phyloP scores from a whole-genome alignment of 2,329 filamentous ascomycete species.

The Lizonia empirigonia region DNA sequence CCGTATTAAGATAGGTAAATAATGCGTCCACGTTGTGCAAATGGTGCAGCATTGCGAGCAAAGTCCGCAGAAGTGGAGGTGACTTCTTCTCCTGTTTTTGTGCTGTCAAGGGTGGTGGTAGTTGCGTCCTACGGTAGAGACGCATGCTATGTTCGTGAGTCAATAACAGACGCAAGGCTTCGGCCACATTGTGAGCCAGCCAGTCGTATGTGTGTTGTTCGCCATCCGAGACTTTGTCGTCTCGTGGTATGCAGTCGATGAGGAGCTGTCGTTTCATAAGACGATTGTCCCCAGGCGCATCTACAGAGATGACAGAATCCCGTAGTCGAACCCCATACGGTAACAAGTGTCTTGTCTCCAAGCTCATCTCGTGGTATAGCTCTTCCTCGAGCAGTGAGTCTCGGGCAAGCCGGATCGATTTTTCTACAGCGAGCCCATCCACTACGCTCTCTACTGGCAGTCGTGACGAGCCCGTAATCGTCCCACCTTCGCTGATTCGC shows the following conservation, averaged over 20 bases:
- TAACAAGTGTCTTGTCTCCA: conserved; percentile 76
- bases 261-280: conserved; percentile 63
- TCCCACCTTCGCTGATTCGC: conserved; percentile 63
- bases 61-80: conserved; percentile 64
- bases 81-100: conserved; percentile 57
- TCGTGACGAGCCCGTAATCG: conserved; percentile 62
- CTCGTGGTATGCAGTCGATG: conserved; percentile 69
- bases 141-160: conserved; percentile 79
- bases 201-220: conserved; percentile 41
- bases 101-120: conserved; percentile 62
- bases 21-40: conserved; percentile 45
- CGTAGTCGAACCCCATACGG: conserved; percentile 72
- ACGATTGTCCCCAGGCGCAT: conserved; percentile 24
- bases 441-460: conserved; percentile 34
- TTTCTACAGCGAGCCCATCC: conserved; percentile 65
- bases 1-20: conserved; percentile 39
- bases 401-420: conserved; percentile 73
- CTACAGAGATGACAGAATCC: conserved; percentile 50
- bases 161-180: conserved; percentile 76
- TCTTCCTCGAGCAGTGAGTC: conserved; percentile 85
- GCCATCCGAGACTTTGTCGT: conserved; percentile 48
- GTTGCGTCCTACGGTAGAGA: conserved; percentile 69
- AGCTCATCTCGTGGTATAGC: conserved; percentile 84
- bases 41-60: conserved; percentile 62
- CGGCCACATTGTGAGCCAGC: conserved; percentile 69